A percentile compares a stretch with the other conserved stretches of the same genome.
These are phyloP conservation scores for Venturia pyrina DNA, from an alignment of 2,329 filamentous ascomycete genomes.

Conservation along the genomic window DNA sequence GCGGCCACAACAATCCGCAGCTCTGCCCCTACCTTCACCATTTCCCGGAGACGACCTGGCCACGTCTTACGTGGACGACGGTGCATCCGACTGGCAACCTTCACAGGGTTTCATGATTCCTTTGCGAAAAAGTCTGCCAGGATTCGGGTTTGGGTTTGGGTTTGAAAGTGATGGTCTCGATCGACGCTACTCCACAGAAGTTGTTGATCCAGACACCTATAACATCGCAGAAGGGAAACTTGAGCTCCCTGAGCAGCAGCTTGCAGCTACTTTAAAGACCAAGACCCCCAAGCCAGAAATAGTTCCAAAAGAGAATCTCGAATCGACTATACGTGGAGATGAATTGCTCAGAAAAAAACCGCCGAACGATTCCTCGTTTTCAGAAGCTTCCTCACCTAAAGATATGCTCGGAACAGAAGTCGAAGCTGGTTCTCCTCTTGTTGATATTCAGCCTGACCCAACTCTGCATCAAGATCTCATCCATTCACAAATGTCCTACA, in stretches of 20 bases:
- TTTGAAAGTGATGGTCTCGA: constrained; percentile 7
- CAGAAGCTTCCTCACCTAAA: neutral
- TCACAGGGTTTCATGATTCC: neutral
- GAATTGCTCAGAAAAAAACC: neutral
- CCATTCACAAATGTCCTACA: neutral
- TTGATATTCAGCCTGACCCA: neutral
- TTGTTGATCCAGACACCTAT: neutral
- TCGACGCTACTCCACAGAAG: neutral
- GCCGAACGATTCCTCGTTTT: neutral
- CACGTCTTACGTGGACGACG: constrained; percentile 7
- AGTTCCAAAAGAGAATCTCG: neutral
- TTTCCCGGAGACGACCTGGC: constrained; percentile 18
- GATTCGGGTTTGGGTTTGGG: constrained; percentile 11
- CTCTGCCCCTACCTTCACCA: constrained; percentile 24
- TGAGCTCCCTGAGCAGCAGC: neutral
- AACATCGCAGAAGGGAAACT: too few relatives aligned
- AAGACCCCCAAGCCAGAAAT: neutral
- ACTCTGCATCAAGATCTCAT: neutral
- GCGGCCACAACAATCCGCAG: constrained; percentile 20
- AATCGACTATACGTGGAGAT: neutral
- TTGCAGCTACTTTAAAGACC: neutral
- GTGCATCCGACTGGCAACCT: neutral
- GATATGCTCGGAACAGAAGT: neutral
- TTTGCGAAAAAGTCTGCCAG: neutral
- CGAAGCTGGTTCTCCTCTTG: neutral